These are phyloP conservation scores for Pueraria montana DNA, from an alignment of 306 rosid species.

Conservation along the genomic window DNA sequence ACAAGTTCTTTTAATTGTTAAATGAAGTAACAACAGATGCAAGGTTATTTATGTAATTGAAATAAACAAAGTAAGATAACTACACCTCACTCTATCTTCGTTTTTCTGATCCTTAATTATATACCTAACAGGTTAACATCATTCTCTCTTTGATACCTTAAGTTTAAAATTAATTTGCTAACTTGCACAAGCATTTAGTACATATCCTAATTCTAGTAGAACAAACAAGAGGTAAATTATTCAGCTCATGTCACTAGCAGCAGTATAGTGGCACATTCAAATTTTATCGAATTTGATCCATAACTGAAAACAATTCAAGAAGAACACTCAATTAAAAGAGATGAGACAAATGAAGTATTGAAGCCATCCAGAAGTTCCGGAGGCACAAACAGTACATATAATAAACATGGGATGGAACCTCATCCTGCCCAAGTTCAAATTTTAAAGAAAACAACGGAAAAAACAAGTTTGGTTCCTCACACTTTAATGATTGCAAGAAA, in stretches of 20 bases:
- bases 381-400: slow-evolving; percentile 5
- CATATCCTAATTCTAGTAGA: slow-evolving; percentile 20
- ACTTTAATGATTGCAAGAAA: slow-evolving; percentile 20
- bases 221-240: slow-evolving; percentile 4
- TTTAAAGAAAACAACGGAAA: not conserved
- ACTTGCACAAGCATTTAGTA: not conserved
- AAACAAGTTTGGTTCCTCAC: not conserved
- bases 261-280: slow-evolving; percentile 22
- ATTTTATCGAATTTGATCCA: slow-evolving; percentile 4
- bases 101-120: not conserved
- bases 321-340: slow-evolving; percentile 20
- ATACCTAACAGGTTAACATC: not conserved
- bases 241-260: slow-evolving; percentile 37
- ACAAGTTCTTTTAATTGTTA: slow-evolving; percentile 14
- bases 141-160: slow-evolving; percentile 34
- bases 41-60: not conserved
- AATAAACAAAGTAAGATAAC: slow-evolving; percentile 24
- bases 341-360: not conserved
- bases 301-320: slow-evolving; percentile 7
- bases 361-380: not conserved
- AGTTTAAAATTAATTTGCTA: slow-evolving; percentile 8
- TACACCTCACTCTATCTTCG: not conserved
- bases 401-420: not conserved
- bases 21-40: not conserved
- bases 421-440: slow-evolving; percentile 4